These are phyloP conservation scores for Collybia sordida DNA, from an alignment of 768 basidiomycete species.

Conservation along the genomic window DNA sequence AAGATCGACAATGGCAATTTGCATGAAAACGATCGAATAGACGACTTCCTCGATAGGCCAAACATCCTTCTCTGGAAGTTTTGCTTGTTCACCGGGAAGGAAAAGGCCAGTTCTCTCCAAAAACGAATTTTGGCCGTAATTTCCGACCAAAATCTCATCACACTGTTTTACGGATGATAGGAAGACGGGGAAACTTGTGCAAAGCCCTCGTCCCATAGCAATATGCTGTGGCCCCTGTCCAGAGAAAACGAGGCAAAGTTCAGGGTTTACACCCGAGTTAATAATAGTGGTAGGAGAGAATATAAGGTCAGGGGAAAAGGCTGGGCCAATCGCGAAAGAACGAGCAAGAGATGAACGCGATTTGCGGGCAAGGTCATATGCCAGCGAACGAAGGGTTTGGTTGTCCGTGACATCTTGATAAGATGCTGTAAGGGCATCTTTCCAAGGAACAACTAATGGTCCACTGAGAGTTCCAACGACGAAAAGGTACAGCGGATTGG, in stretches of 20 bases:
- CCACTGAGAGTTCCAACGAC: neutral
- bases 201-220: neutral
- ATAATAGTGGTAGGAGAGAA: neutral
- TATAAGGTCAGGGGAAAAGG: neutral
- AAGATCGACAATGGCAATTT: conserved; percentile 9
- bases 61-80: neutral
- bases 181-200: neutral
- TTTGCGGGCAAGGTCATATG: neutral
- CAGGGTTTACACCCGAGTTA: neutral
- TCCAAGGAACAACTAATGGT: neutral
- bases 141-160: neutral
- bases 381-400: neutral
- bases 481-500: neutral
- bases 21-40: conserved; percentile 10
- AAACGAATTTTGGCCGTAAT: neutral
- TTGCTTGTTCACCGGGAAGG: neutral
- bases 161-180: neutral
- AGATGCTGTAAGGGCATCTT: neutral
- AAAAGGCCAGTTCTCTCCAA: neutral
- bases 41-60: conserved; percentile 8
- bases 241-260: conserved; percentile 3
- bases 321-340: neutral
- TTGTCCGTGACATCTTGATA: neutral
- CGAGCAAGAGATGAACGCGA: neutral
- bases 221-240: conserved; percentile 3